phyloP scores from a whole-genome alignment of 2,329 filamentous ascomycete genomes.

The Fusarium duplospermum region DNA sequence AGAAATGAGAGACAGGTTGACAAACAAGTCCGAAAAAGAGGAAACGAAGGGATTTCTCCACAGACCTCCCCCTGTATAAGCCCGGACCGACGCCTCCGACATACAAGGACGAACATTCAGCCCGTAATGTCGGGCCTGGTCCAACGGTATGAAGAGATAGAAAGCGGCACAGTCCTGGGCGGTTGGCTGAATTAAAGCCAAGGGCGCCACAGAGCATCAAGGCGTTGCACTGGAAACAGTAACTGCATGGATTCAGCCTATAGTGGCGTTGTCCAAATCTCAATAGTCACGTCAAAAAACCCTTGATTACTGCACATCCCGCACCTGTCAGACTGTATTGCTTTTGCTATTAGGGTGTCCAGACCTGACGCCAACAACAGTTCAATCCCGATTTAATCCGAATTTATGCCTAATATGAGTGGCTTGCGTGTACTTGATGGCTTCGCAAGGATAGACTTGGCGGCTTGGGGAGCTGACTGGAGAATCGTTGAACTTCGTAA shows the following conservation, averaged over 20 bases:
- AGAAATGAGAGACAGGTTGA: background rate
- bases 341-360: background rate
- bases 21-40: background rate
- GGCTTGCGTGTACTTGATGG: background rate
- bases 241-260: background rate
- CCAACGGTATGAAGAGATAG: background rate
- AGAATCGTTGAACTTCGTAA: background rate
- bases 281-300: background rate
- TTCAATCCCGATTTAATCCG: background rate
- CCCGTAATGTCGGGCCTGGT: background rate
- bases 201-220: background rate
- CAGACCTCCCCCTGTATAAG: background rate
- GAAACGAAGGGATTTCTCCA: background rate
- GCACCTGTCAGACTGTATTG: background rate
- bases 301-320: background rate
- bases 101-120: background rate
- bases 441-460: background rate
- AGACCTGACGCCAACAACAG: background rate
- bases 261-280: background rate
- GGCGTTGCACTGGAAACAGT: background rate
- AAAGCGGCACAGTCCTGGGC: background rate
- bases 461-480: background rate
- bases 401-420: background rate
- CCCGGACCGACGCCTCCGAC: background rate
- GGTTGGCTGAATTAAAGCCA: background rate